phyloP scores from a whole-genome alignment of 768 basidiomycete genomes.

The Amanita subjunquillea region DNA sequence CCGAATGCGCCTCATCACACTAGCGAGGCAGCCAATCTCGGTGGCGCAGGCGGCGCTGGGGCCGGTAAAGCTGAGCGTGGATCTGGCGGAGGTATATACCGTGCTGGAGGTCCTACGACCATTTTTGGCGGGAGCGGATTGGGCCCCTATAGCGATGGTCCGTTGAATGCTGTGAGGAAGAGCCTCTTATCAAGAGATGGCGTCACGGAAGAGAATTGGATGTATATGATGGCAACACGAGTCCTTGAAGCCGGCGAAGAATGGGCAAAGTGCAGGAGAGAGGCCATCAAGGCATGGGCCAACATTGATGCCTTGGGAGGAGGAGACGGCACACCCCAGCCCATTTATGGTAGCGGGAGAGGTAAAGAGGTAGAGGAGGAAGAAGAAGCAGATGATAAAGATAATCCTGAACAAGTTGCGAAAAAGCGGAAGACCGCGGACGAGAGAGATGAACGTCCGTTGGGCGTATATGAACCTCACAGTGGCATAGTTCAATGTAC shows the following conservation, averaged over 20 bases:
- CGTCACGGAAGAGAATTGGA: slow-evolving; percentile 87
- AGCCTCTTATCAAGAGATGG: slow-evolving; percentile 70
- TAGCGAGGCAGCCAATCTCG: slow-evolving; percentile 29
- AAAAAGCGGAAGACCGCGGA: slow-evolving; percentile 21
- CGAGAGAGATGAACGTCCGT: slow-evolving; percentile 26
- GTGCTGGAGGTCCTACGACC: slow-evolving; percentile 87
- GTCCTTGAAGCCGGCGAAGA: slow-evolving; percentile 53
- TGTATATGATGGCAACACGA: slow-evolving; percentile 66
- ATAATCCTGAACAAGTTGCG: slow-evolving; percentile 16
- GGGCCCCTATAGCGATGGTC: slow-evolving; percentile 86
- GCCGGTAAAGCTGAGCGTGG: slow-evolving; percentile 34
- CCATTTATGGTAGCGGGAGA: slow-evolving; percentile 10
- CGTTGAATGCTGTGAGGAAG: slow-evolving; percentile 76
- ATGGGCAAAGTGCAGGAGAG: slow-evolving; percentile 49
- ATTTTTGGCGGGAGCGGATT: slow-evolving; percentile 78
- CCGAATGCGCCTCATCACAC: slow-evolving; percentile 47
- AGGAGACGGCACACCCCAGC: slow-evolving; percentile 11
- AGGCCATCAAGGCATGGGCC: slow-evolving; percentile 27
- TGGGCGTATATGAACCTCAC: slow-evolving; percentile 80
- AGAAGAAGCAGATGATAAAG: slow-evolving; percentile 18
- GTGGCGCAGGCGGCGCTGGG: slow-evolving; percentile 23
- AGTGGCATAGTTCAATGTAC: slow-evolving; percentile 64
- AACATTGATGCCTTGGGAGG: slow-evolving; percentile 39
- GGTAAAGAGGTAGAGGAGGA: slow-evolving; percentile 22
- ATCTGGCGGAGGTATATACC: slow-evolving; percentile 66